Conservation (phyloP, 2,329 filamentous ascomycete species). For the Exophiala xenobiotica region DNA sequence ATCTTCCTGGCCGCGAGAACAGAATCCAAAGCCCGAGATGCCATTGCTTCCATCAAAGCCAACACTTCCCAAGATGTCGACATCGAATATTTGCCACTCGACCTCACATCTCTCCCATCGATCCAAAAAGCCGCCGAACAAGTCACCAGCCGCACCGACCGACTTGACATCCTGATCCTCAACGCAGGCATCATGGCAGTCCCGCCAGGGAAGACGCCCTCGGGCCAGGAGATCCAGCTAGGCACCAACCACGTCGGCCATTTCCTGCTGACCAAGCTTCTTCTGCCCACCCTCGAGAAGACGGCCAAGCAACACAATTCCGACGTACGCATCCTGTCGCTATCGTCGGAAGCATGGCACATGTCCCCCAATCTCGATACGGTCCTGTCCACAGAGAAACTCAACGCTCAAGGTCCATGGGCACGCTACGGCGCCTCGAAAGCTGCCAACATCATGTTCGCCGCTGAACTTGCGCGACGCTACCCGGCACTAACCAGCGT, state of each 20-base stretch:
- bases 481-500: conserved; percentile 44
- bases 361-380: conserved; percentile 37
- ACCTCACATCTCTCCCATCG: conserved; percentile 52
- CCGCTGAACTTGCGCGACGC: conserved; percentile 46
- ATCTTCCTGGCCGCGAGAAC: conserved; percentile 57
- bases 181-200: conserved; percentile 51
- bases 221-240: conserved; percentile 47
- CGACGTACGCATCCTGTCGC: conserved; percentile 40
- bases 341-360: conserved; percentile 40
- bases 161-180: conserved; percentile 47
- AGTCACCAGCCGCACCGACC: conserved; percentile 42
- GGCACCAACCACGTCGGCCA: conserved; percentile 51
- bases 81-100: conserved; percentile 49
- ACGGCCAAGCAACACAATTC: conserved; percentile 34
- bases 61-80: conserved; percentile 35
- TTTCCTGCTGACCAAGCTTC: conserved; percentile 45
- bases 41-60: conserved; percentile 44
- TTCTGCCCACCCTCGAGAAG: conserved; percentile 42
- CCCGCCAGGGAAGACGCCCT: conserved; percentile 38
- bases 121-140: conserved; percentile 45
- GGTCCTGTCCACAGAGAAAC: conserved; percentile 39
- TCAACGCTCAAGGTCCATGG: conserved; percentile 41
- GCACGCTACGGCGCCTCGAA: conserved; percentile 54
- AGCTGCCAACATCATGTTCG: conserved; percentile 50
- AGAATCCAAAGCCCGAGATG: conserved; percentile 42